phyloP scores from a whole-genome alignment of 768 basidiomycete genomes.

The Russula sp. region DNA sequence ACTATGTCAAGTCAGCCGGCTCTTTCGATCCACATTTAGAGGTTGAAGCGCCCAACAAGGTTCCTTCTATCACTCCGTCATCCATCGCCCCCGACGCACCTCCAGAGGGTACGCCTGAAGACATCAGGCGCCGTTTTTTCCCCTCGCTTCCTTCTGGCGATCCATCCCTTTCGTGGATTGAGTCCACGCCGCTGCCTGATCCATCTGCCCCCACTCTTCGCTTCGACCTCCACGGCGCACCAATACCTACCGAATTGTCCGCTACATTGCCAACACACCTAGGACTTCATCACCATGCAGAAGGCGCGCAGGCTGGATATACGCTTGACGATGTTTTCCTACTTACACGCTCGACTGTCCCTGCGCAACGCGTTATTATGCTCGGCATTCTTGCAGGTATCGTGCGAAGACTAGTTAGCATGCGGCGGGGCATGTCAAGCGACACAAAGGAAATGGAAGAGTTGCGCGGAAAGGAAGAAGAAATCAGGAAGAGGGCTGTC shows the following conservation, averaged over 20 bases:
- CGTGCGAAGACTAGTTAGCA: constrained; percentile 30
- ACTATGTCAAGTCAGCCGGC: background rate
- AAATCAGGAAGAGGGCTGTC: constrained; percentile 54
- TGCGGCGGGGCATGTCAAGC: constrained; percentile 26
- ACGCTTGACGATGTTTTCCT: constrained; percentile 81
- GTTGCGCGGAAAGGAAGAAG: constrained; percentile 31
- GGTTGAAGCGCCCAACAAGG: background rate
- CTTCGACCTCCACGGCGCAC: constrained; percentile 63
- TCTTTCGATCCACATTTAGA: background rate
- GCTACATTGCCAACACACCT: constrained; percentile 69
- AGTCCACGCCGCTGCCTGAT: constrained; percentile 28
- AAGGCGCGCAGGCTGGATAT: constrained; percentile 75
- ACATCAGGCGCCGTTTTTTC: constrained; percentile 80
- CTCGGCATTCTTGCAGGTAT: constrained; percentile 62
- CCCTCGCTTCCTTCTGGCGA: constrained; percentile 61
- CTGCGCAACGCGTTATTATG: constrained; percentile 79
- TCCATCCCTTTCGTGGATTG: constrained; percentile 78
- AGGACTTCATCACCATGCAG: constrained; percentile 87
- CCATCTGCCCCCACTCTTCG: constrained; percentile 35
- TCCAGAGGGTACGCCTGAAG: constrained; percentile 66
- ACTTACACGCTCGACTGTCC: constrained; percentile 71
- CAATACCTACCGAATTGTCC: constrained; percentile 50
- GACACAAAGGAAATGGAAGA: constrained; percentile 30
- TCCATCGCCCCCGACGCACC: constrained; percentile 21
- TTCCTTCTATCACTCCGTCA: background rate